Evolutionary conservation across 2,329 filamentous ascomycete genomes (phyloP).

Genomic region (Pseudogymnoascus sp.): DNA sequence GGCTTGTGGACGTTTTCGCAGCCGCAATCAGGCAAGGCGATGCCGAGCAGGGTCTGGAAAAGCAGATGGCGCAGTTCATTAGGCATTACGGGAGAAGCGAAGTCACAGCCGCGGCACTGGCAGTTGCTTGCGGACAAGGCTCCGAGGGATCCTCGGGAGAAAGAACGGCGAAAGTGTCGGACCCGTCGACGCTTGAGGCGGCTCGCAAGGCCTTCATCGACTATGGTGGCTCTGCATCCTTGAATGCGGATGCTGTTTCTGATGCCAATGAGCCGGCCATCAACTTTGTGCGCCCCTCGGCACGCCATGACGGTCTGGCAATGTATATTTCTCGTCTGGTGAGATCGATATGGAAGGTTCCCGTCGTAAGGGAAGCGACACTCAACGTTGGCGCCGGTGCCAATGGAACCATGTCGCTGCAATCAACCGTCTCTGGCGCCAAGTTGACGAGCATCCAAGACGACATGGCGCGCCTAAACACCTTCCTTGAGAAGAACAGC

Average conservation of each 20-base stretch:
- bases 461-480: slow-evolving; percentile 68
- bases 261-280: slow-evolving; percentile 58
- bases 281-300: slow-evolving; percentile 80
- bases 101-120: slow-evolving; percentile 81
- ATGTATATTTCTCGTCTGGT: slow-evolving; percentile 85
- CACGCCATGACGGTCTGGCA: slow-evolving; percentile 80
- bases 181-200: slow-evolving; percentile 78
- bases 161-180: slow-evolving; percentile 63
- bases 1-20: slow-evolving; percentile 89
- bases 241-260: slow-evolving; percentile 67
- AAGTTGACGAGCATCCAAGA: slow-evolving; percentile 76
- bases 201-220: slow-evolving; percentile 87
- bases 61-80: slow-evolving; percentile 76
- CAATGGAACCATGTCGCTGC: slow-evolving; percentile 56
- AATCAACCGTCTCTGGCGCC: slow-evolving; percentile 55
- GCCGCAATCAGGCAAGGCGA: slow-evolving; percentile 66
- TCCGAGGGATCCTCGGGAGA: slow-evolving; percentile 67
- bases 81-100: slow-evolving; percentile 81
- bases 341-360: slow-evolving; percentile 78
- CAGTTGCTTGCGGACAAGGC: slow-evolving; percentile 91
- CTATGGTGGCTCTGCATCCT: slow-evolving; percentile 77
- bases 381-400: slow-evolving; percentile 28
- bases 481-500: slow-evolving; percentile 82
- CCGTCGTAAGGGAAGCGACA: slow-evolving; percentile 53
- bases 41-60: slow-evolving; percentile 74